Evolutionary conservation across 768 basidiomycete species (phyloP).

Genomic region (Russula emetica): DNA sequence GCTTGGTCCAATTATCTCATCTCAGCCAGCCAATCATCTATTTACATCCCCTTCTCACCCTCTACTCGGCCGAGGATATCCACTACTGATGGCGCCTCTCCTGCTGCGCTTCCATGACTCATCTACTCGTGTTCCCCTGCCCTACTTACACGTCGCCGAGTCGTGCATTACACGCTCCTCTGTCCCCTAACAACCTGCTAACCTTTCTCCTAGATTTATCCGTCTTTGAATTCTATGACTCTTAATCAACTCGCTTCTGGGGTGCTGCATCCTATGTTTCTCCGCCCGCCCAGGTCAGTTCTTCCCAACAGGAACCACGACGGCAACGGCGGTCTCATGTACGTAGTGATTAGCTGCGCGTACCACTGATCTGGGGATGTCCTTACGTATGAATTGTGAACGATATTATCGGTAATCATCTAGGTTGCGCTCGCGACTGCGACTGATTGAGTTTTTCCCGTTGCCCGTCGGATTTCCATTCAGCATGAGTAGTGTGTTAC

Average conservation of each 20-base stretch:
- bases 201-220: not conserved
- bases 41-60: constrained; percentile 22
- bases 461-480: not conserved
- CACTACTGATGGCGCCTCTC: not conserved
- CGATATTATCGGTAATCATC: not conserved
- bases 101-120: not conserved
- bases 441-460: not conserved
- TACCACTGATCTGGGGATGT: not conserved
- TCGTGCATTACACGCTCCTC: constrained; percentile 55
- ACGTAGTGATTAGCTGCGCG: no score
- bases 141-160: constrained; percentile 47
- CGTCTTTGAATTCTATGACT: not conserved
- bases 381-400: not conserved
- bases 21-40: not conserved
- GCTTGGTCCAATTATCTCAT: constrained; percentile 21
- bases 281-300: not conserved
- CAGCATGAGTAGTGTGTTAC: not conserved
- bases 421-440: not conserved
- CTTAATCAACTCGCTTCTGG: no score
- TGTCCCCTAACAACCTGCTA: constrained; percentile 27
- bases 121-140: constrained; percentile 23
- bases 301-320: not conserved
- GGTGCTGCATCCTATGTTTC: no score
- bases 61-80: constrained; percentile 41
- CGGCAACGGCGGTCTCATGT: no score